phyloP scores from a whole-genome alignment of 2,329 filamentous ascomycete species.

The Fusarium tupiense region DNA sequence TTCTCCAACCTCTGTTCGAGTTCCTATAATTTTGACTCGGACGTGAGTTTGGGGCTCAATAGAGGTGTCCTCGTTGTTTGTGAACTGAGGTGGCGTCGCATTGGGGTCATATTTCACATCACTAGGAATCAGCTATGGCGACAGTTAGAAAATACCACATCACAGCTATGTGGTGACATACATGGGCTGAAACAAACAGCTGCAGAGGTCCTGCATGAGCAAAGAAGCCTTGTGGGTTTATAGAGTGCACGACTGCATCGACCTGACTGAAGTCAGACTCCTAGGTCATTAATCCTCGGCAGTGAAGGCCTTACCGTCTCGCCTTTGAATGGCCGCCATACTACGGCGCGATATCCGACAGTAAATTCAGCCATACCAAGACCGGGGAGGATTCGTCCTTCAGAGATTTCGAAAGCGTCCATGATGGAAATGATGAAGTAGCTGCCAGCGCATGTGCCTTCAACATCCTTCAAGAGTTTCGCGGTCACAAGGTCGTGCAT shows the following conservation, averaged over 20 bases:
- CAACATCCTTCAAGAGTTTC: constrained; percentile 90
- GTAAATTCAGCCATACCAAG: constrained; percentile 94
- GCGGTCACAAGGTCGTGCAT: constrained; percentile 92
- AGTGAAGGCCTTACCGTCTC: constrained; percentile 78
- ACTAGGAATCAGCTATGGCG: constrained; percentile 80
- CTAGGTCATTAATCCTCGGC: constrained; percentile 24
- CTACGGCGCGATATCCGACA: constrained; percentile 92
- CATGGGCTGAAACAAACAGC: constrained; percentile 84
- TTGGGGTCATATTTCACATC: constrained; percentile 96
- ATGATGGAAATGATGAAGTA: constrained; percentile 99
- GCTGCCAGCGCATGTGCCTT: constrained; percentile 93
- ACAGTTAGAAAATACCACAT: constrained; percentile 15
- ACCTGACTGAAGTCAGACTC: constrained; percentile 67
- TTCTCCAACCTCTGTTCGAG: constrained; percentile 89
- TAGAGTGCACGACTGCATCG: constrained; percentile 90
- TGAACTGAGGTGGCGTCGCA: constrained; percentile 95
- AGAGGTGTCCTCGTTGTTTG: constrained; percentile 91
- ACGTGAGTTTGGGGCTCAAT: constrained; percentile 95
- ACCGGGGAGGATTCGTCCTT: constrained; percentile 90
- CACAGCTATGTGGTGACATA: constrained; percentile 57
- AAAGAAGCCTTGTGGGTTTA: constrained; percentile 93
- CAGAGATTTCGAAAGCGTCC: constrained; percentile 94
- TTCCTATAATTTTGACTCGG: constrained; percentile 92
- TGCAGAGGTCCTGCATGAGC: constrained; percentile 81
- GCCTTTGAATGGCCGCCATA: constrained; percentile 97